Evolutionary conservation across 2,329 filamentous ascomycete species (phyloP), one percentile per base, ranked within the genome.

Genomic region (Zymoseptoria passerinii): DNA sequence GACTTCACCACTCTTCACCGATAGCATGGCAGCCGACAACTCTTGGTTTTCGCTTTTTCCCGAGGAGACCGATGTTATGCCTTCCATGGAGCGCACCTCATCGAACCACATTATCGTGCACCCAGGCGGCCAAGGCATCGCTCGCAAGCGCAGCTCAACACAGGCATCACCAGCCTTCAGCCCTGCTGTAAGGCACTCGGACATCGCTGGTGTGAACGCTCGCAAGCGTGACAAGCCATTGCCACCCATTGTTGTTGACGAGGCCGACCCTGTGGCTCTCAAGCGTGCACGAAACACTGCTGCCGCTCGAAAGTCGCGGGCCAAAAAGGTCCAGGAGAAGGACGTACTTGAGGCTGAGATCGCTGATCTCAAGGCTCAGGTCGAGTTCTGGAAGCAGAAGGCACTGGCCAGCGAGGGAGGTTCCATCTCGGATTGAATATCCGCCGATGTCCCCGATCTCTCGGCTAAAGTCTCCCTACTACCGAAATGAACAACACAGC

Each of bases 261-360:
- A 85, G 0, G 76, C 67, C 49, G 92, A 96, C 69, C 83, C 82
- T 8, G 73, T 88, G n/a, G 90, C 90, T 19, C 83, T 92, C 80
- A 96, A 96, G 85, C 89, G 92, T 73, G 92, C 91, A 54, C 88
- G 91, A 66, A 97, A 96, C 74, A 95, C 91, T 8, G 83, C 95
- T 73, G 92, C 92, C 18, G 92, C 92, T 68, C 90, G 92, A 65
- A 96, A 96, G 77, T 96, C 91, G 60, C 87, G 92, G 55, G 87
- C 90, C 70, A 87, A 90, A 65, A 96, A 96, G 78, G 85, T 89
- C 58, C 81, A 87, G 71, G 83, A 86, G 66, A 80, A 92, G 61
- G 85, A 89, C 57, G 83, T 85, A 58, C 80, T 96, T 51, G 88
- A 95, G 77, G 81, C 81, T 48, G 80, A 83, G 68, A 91, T 95